Evolutionary conservation across 1,139 yeast species (phyloP).

Genomic region (Lodderomyces pseudojiufengensis): DNA sequence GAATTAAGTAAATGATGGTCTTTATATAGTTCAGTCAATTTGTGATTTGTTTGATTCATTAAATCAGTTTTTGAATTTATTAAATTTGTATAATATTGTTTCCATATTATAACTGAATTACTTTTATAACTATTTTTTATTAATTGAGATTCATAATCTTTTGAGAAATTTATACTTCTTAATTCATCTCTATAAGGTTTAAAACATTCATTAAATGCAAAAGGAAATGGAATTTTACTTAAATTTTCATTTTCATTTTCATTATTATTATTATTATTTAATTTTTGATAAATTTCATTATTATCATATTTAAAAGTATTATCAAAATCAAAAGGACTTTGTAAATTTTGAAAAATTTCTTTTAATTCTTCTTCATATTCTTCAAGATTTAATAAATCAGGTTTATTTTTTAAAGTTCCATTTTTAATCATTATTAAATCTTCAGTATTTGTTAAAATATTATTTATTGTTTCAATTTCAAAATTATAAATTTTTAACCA

Average conservation of each 20-base stretch:
- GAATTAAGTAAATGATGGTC: conserved; percentile 23
- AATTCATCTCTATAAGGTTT: conserved; percentile 25
- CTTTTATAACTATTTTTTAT: conserved; percentile 22
- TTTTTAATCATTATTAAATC: conserved; percentile 21
- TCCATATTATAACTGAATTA: conserved; percentile 33
- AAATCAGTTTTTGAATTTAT: conserved; percentile 22
- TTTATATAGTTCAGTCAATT: conserved; percentile 24
- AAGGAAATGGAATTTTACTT: conserved; percentile 27
- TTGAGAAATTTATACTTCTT: conserved; percentile 25
- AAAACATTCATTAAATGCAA: conserved; percentile 26
- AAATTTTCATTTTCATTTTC: conserved; percentile 3
- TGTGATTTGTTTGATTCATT: conserved; percentile 21
- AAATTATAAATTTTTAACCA: conserved; percentile 34
- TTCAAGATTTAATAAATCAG: conserved; percentile 20
- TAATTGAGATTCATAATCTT: conserved; percentile 27
- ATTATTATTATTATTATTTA: conserved; percentile 3
- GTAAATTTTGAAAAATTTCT: conserved; percentile 26
- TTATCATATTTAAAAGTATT: conserved; percentile 17
- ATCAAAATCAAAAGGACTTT: conserved; percentile 36
- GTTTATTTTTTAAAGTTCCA: conserved; percentile 16
- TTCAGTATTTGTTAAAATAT: conserved; percentile 33
- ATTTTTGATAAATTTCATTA: conserved; percentile 6
- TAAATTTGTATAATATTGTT: conserved; percentile 26
- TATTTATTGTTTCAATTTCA: conserved; percentile 34
- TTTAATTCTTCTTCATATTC: conserved; percentile 31